Conservation (phyloP, 345 rosid genomes). For the Gossypium australe region DNA sequence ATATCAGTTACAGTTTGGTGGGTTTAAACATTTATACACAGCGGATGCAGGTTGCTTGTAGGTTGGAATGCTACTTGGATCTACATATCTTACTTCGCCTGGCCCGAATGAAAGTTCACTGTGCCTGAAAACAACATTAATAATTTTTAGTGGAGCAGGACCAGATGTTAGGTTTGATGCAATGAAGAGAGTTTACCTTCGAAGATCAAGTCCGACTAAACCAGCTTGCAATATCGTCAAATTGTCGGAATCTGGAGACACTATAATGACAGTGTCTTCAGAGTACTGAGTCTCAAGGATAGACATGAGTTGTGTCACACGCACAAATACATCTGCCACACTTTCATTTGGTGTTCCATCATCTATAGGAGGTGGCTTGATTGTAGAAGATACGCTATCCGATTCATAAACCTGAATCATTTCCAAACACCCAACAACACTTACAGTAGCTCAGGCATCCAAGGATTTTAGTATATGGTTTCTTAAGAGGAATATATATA, state of each 20-base stretch:
- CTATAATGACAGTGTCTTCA: constrained; percentile 59
- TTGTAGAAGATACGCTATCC: constrained; percentile 67
- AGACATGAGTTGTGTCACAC: constrained; percentile 87
- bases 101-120: constrained; percentile 65
- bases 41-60: constrained; percentile 88
- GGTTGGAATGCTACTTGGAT: constrained; percentile 58
- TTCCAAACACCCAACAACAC: not conserved
- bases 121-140: constrained; percentile 42
- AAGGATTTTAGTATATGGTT: not conserved
- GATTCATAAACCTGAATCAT: constrained; percentile 64
- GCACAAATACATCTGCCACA: constrained; percentile 81
- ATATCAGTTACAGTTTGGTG: constrained; percentile 61
- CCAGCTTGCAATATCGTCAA: constrained; percentile 81
- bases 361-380: constrained; percentile 80
- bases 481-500: not conserved
- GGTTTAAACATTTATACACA: constrained; percentile 71
- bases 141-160: not conserved
- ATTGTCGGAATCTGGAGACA: constrained; percentile 92
- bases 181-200: constrained; percentile 39
- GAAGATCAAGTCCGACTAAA: constrained; percentile 74
- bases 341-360: constrained; percentile 98
- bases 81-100: constrained; percentile 78
- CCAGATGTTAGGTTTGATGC: not conserved
- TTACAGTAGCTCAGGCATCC: not conserved
- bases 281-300: constrained; percentile 94